Evolutionary conservation across 805 yeast species (phyloP).

Genomic region (Lipomyces starkeyi): DNA sequence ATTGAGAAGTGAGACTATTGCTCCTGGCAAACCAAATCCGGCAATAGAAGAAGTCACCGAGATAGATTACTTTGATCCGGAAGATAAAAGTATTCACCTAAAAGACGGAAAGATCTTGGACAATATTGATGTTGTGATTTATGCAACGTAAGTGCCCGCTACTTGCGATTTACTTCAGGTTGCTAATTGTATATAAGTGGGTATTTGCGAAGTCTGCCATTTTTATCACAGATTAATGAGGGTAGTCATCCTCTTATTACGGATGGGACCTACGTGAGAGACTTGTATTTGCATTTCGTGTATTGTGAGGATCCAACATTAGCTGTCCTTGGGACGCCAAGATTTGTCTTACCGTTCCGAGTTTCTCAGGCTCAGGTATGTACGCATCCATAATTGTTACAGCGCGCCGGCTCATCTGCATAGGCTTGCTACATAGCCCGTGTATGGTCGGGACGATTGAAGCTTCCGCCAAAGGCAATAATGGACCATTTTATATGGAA

Average conservation of each 20-base stretch:
- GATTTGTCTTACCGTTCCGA: constrained; percentile 67
- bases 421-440: constrained; percentile 72
- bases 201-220: constrained; percentile 70
- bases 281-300: constrained; percentile 65
- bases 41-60: constrained; percentile 54
- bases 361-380: constrained; percentile 51
- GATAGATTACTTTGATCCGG: constrained; percentile 50
- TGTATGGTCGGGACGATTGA: constrained; percentile 61
- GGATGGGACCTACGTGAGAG: constrained; percentile 56
- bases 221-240: constrained; percentile 49
- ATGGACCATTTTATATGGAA: constrained; percentile 54
- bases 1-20: constrained; percentile 50
- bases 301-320: constrained; percentile 66
- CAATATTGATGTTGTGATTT: constrained; percentile 63
- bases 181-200: constrained; percentile 49
- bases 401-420: constrained; percentile 46
- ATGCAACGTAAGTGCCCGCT: constrained; percentile 56
- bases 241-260: constrained; percentile 50
- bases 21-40: constrained; percentile 39
- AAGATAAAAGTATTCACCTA: constrained; percentile 52
- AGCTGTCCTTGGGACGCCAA: constrained; percentile 66
- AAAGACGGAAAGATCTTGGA: constrained; percentile 55
- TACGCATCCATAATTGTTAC: constrained; percentile 21
- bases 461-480: constrained; percentile 55
- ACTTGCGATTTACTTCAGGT: background rate